Evolutionary conservation across 1,284 basidiomycete species (phyloP).

Genomic region (Malassezia globosa): DNA sequence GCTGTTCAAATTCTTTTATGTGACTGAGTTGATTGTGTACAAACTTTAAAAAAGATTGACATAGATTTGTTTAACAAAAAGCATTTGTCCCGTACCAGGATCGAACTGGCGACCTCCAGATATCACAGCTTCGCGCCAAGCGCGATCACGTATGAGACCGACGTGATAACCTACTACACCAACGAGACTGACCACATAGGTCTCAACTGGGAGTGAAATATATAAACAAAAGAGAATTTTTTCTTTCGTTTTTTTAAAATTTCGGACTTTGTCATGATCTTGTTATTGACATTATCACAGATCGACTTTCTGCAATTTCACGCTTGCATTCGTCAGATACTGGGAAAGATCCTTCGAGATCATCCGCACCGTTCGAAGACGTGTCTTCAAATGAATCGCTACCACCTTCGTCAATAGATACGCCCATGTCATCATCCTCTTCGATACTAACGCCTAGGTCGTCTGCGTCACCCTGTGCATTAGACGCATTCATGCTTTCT

Average conservation of each 20-base stretch:
- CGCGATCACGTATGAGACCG: constrained; percentile 22
- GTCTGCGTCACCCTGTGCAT: too few species aligned
- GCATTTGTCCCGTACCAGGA: constrained; percentile 21
- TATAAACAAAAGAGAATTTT: constrained; percentile 7
- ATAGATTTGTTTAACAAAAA: background rate
- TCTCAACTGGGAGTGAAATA: background rate
- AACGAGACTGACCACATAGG: constrained; percentile 19
- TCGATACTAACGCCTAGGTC: background rate
- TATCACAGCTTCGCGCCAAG: constrained; percentile 15
- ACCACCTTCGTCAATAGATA: background rate
- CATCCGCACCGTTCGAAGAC: too few species aligned
- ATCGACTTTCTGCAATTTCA: background rate
- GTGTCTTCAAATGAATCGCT: background rate
- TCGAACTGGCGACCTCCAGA: constrained; percentile 24
- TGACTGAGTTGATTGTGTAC: too few species aligned
- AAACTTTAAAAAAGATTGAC: too few species aligned
- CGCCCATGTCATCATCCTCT: constrained; percentile 4
- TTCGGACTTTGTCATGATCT: background rate
- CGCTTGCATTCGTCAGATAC: background rate
- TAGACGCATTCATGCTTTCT: background rate
- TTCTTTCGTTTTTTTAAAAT: background rate
- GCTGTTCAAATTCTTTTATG: too few species aligned
- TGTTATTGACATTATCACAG: background rate
- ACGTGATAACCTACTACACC: constrained; percentile 23
- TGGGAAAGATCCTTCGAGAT: too few species aligned